Base-by-base conservation (phyloP, 495 filamentous ascomycete genomes). In the Aeminium ludgeri region DNA sequence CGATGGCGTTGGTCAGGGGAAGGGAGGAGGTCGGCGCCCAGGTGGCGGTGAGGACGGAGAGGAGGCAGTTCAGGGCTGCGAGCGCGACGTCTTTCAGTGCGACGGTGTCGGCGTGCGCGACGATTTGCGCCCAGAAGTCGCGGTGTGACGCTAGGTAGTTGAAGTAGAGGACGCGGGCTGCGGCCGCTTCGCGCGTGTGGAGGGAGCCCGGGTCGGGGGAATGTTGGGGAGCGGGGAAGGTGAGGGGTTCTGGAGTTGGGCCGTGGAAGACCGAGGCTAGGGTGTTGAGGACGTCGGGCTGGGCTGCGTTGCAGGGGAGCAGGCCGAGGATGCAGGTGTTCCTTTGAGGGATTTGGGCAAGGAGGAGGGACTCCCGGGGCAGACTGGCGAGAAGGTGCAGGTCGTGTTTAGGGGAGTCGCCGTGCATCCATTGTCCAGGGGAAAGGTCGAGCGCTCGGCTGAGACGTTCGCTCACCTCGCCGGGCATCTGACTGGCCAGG, bases 21-120 rank as follows among this genome's bases (percentile, higher is more conserved):
- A 36, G 11, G 17, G 18, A 20, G 3, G 46, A 34, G 44, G 70
- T 67, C 0, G 63, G 64, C 51, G 56, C 11, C 75, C 75, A 80
- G 31, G 68, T 64, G 2, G 74, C 68, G 4, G 61, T 69, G 32
- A 73, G 60, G 38, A 79, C 57, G 13, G 66, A 59, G 15, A 56
- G 51, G 41, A 78, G 67, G 20, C 76, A 59, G 2, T 55, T 56
- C 13, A 76, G 61, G 0, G 75, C 69, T 20, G 73, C 60, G 10
- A 77, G 48, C 0, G 73, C 73, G 10, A 62, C 54, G 19, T 78
- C 73, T 45, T 65, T 67, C 57, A 78, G 64, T 1, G 67, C 73
- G 6, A 78, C 45, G 17, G 69, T 65, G 25, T 76, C 72, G 10
- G 73, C 71, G 12, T 68, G 61, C 10, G 55, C 55, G 27, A 72